Base-by-base conservation (phyloP, 768 basidiomycete species). In the Tricholoma hemisulphureum region DNA sequence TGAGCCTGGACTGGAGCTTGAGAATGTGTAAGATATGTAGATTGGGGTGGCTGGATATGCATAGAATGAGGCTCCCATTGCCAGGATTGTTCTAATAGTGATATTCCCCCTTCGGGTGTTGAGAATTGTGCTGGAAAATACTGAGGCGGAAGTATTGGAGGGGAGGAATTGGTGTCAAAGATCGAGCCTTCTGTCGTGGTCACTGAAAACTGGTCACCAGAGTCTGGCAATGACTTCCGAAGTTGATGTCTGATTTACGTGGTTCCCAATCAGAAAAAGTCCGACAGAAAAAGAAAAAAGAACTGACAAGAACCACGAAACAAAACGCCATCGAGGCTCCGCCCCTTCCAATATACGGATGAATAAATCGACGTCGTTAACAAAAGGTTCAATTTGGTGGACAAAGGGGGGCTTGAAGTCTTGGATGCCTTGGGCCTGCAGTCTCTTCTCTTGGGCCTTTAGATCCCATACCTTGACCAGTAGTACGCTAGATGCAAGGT, bases 401-500 rank as follows among this genome's bases (percentile, higher is more conserved):
- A 68, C 60, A 51, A 73, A 32, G 2, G 70, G 71, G 18, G 72
- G 70, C 55, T 75, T 74, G 31, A 71, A 59, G 53, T 77, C 77
- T n/a, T 69, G 65, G 14, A 64, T 45, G 13, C 61, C 60, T 31
- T 39, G 55, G 16, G 57, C 64, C 34, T 65, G 67, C 37, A 73
- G 70, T 4, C 58, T 64, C 48, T 73, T 75, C 51, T 81, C 79
- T 59, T 79, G 77, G 51, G 70, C 66, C 63, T 81, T 85, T 51
- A 82, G 61, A 57, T 81, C 77, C 85, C 87, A 88, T n/a, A 83
- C 70, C 45, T 77, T 75, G 55, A 84, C 71, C n/a, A 86, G 68
- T 14, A 88, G 70, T 9, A 83, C 71, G 5, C 78, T 81, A 1
- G 83, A 80, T 37, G 77, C 80, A 37, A 83, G 68, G 61, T 85